These are phyloP conservation scores for Casuarina equisetifolia DNA, from an alignment of 306 rosid species.

Conservation along the genomic window DNA sequence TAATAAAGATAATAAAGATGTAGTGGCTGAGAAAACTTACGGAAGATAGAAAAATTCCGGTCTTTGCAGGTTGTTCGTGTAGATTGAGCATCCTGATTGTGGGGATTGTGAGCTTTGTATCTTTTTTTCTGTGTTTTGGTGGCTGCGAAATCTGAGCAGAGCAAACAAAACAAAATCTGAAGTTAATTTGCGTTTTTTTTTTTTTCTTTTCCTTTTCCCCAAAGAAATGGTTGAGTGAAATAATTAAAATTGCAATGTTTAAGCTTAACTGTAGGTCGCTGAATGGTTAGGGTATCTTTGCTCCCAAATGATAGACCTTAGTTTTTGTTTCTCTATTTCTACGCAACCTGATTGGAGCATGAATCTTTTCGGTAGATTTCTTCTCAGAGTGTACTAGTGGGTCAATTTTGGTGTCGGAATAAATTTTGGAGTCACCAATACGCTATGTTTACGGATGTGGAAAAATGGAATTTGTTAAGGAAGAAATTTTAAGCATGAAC, in stretches of 20 bases:
- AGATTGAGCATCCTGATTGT: background rate
- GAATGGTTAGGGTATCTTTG: too few species aligned
- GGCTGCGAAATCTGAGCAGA: background rate
- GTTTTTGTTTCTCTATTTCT: too few species aligned
- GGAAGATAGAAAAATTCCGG: background rate
- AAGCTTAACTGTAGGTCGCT: too few species aligned
- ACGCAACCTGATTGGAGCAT: too few species aligned
- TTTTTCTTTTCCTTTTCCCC: background rate
- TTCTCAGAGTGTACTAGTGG: background rate
- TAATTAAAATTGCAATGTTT: too few species aligned
- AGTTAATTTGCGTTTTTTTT: background rate
- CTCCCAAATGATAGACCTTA: too few species aligned
- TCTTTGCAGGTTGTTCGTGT: background rate
- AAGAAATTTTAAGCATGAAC: background rate
- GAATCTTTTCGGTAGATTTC: background rate
- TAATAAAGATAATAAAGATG: background rate
- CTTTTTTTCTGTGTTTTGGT: constrained; percentile 1
- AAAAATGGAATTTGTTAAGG: background rate
- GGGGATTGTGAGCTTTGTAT: background rate
- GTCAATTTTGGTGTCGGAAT: background rate
- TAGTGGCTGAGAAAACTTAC: background rate
- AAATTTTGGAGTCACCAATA: background rate
- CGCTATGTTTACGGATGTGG: background rate
- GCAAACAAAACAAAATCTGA: background rate
- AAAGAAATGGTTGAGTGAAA: too few species aligned